Evolutionary conservation across 225 moss, liverwort and hornwort species (phyloP).

Genomic region (Pseudoscleropodium purum): DNA sequence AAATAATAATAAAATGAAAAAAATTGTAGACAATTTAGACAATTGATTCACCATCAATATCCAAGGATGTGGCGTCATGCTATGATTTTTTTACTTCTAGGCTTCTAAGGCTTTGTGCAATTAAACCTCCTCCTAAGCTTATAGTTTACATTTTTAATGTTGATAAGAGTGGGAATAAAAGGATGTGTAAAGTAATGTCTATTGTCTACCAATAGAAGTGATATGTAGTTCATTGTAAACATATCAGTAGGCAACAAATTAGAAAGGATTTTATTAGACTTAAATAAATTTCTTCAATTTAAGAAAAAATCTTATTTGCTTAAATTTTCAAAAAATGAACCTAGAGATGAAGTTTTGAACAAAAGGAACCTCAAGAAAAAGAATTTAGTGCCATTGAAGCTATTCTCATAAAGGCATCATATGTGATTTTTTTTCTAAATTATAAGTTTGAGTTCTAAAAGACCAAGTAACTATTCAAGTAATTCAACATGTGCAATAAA

Average conservation of each 20-base stretch:
- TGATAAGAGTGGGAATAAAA: too few species aligned
- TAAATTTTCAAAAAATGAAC: background rate
- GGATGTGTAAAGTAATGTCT: background rate
- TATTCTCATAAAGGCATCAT: background rate
- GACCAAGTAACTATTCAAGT: background rate
- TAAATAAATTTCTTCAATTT: background rate
- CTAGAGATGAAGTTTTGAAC: background rate
- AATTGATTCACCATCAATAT: background rate
- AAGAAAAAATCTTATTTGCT: background rate
- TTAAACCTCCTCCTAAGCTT: background rate
- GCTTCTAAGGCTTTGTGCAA: background rate
- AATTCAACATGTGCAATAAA: background rate
- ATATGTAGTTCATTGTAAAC: background rate
- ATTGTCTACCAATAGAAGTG: background rate
- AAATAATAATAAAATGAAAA: too few species aligned
- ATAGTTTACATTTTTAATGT: background rate
- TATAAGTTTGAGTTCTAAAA: accelerated
- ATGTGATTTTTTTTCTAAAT: background rate
- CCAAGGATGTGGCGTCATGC: too few species aligned
- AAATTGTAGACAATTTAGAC: too few species aligned
- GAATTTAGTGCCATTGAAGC: background rate
- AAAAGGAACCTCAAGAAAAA: background rate
- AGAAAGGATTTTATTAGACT: background rate
- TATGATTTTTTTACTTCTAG: background rate
- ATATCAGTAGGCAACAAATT: background rate